Conservation (phyloP, 208 protist species). For the Eutreptiella sp. region DNA sequence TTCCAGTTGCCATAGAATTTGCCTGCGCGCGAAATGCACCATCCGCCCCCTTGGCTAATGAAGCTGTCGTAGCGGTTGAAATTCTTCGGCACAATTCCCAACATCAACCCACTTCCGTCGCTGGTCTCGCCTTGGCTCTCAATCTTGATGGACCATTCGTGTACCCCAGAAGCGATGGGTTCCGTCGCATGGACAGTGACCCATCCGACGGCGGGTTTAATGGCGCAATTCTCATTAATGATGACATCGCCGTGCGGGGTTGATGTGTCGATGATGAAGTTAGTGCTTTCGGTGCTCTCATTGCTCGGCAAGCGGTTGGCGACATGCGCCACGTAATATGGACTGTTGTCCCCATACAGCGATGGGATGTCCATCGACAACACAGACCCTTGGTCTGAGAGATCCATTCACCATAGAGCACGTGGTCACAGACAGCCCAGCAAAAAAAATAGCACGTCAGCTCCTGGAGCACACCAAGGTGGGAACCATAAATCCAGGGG, state of each 20-base stretch:
- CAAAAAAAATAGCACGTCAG: too few relatives aligned
- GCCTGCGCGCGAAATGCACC: constrained; percentile 78
- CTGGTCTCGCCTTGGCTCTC: constrained; percentile 80
- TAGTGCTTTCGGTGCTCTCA: too few relatives aligned
- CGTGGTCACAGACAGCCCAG: too few relatives aligned
- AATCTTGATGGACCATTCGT: constrained; percentile 81
- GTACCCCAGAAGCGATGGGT: constrained; percentile 65
- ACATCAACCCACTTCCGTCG: constrained; percentile 80
- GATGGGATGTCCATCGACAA: too few relatives aligned
- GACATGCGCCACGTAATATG: too few relatives aligned
- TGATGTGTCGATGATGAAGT: constrained; percentile 72
- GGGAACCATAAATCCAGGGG: too few relatives aligned
- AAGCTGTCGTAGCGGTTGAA: constrained; percentile 83
- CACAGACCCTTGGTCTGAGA: too few relatives aligned
- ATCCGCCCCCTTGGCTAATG: constrained; percentile 79
- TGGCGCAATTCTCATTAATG: constrained; percentile 70
- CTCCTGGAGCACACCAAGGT: too few relatives aligned
- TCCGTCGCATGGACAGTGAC: constrained; percentile 80
- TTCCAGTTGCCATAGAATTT: constrained; percentile 86
- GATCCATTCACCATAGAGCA: too few relatives aligned
- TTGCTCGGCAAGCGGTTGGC: too few relatives aligned
- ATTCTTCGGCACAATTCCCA: constrained; percentile 76
- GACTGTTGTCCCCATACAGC: too few relatives aligned
- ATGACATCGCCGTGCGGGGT: constrained; percentile 76
- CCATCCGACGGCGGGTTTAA: constrained; percentile 80